Base-by-base conservation (phyloP, 345 rosid genomes). In the Atalantia buxifolia region DNA sequence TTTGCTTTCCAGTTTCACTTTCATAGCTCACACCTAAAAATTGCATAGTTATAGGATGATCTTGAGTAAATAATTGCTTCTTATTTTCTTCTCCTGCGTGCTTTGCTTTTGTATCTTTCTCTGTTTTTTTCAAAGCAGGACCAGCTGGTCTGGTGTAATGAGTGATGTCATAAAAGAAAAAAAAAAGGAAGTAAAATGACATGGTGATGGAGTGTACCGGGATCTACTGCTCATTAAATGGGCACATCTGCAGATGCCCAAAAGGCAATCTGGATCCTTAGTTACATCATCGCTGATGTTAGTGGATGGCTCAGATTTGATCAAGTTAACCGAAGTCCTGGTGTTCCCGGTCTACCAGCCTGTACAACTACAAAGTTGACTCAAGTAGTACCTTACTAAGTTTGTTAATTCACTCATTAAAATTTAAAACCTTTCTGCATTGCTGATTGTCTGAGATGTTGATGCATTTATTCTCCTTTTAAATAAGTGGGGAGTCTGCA, bases 351-450 rank as follows among this genome's bases (percentile, higher is more conserved):
- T 78, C 73, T 33, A 70, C 89, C 79, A 84, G 70, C 77, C 79
- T 80, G 66, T 62, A 65, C 35, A 79, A 65, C 72, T 57, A 64
- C 33, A 77, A 69, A 76, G 82, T 83, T 83, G 89, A 82, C 84
- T 69, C 76, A 3, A 36, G 25, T 28, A 18, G 69, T 35, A 13
- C 81, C 18, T 36, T 63, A 67, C 48, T 57, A 42, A 77, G 55
- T 61, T 75, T 56, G 70, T 79, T 84, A 79, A 77, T 72, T 84
- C 79, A 83, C 85, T 45, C 70, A 83, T 85, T 78, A 71, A 79
- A 45, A 12, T 53, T 68, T 81, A 6, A 81, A 77, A 57, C 21
- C 62, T 45, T 24, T 60, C 79, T 48, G 79, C 78, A 69, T 69
- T 67, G 6, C 84, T 81, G 88, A 55, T 14, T 76, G 68, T 48